Conservation (phyloP, 2,329 filamentous ascomycete species). For the Colletotrichum sp. region DNA sequence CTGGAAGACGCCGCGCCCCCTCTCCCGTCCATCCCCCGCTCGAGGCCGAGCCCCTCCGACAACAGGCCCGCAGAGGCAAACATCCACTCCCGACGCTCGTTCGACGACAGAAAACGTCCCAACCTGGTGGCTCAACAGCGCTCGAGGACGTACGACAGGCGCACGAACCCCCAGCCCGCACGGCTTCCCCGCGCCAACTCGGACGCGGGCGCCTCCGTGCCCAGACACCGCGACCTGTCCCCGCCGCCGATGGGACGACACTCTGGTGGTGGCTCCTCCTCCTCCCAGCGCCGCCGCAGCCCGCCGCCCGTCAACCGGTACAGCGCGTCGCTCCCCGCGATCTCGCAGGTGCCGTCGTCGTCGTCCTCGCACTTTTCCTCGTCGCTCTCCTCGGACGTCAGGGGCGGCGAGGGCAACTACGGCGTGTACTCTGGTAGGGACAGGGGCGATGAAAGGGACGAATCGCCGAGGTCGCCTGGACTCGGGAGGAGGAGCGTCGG, state of each 20-base stretch:
- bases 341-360: background rate
- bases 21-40: background rate
- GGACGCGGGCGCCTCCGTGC: background rate
- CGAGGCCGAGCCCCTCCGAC: background rate
- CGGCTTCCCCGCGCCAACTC: conserved; percentile 3
- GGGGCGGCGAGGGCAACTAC: background rate
- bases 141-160: conserved; percentile 5
- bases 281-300: background rate
- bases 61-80: background rate
- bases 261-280: background rate
- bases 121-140: background rate
- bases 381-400: background rate
- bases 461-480: background rate
- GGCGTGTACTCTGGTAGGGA: background rate
- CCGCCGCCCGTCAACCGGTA: conserved; percentile 5
- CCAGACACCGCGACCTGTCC: background rate
- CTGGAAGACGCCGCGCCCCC: conserved; percentile 16
- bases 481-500: background rate
- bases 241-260: conserved; percentile 8
- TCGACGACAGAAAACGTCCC: background rate
- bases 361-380: background rate
- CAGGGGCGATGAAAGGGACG: background rate
- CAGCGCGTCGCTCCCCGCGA: conserved; percentile 2
- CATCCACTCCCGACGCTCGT: background rate
- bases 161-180: background rate